Conservation (phyloP, 495 filamentous ascomycete species). For the Entonaema liquescens region DNA sequence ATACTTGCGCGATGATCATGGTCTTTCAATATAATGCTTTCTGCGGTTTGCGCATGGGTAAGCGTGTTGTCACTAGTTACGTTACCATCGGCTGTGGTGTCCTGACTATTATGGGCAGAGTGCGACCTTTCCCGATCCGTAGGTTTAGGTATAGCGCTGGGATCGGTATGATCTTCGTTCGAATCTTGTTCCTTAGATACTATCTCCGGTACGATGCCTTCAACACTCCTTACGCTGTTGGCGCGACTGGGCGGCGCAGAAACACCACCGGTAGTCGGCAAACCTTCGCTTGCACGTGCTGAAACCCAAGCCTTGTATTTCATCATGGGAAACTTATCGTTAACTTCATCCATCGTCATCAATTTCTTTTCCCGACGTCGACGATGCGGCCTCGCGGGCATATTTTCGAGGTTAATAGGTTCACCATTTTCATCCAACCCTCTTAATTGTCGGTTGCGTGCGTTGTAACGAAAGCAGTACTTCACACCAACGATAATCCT, state of each 20-base stretch:
- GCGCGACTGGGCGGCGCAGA: constrained; percentile 75
- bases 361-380: constrained; percentile 93
- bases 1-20: constrained; percentile 26
- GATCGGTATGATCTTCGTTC: constrained; percentile 17
- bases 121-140: constrained; percentile 14
- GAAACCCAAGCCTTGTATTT: constrained; percentile 98
- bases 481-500: constrained; percentile 99
- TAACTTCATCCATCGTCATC: constrained; percentile 99
- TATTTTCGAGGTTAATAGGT: constrained; percentile 80
- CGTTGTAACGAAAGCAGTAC: constrained; percentile 98
- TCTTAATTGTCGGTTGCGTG: constrained; percentile 82
- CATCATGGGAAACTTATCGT: constrained; percentile 91
- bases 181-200: constrained; percentile 48
- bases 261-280: constrained; percentile 86
- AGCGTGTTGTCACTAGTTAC: constrained; percentile 13
- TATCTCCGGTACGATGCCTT: constrained; percentile 59
- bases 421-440: constrained; percentile 82
- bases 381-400: constrained; percentile 77
- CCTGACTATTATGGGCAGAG: constrained; percentile 11
- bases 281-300: constrained; percentile 79
- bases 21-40: constrained; percentile 29
- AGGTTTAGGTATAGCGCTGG: neutral
- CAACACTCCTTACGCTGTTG: constrained; percentile 70
- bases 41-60: constrained; percentile 27
- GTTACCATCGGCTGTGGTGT: constrained; percentile 2